These are phyloP conservation scores for Pseudonectria foliicola DNA, from an alignment of 2,329 filamentous ascomycete species.

Conservation along the genomic window DNA sequence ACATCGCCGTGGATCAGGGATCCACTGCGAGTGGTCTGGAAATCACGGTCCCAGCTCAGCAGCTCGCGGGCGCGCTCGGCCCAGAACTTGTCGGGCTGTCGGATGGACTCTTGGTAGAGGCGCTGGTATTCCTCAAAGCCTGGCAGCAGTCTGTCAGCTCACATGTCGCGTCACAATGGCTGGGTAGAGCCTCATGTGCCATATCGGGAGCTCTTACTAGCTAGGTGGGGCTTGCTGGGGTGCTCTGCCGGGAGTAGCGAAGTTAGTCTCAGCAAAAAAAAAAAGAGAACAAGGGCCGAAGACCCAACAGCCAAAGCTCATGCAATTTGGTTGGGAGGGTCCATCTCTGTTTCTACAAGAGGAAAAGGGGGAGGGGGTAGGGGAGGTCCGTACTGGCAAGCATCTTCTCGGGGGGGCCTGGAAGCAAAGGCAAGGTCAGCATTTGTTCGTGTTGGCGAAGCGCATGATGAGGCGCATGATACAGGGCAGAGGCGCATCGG, in stretches of 20 bases:
- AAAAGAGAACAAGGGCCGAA: constrained; percentile 6
- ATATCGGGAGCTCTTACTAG: constrained; percentile 39
- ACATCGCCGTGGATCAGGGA: constrained; percentile 72
- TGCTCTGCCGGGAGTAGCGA: constrained; percentile 47
- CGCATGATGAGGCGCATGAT: constrained; percentile 1
- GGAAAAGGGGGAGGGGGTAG: constrained; percentile 6
- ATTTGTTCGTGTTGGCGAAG: constrained; percentile 2
- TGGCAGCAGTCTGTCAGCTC: constrained; percentile 25
- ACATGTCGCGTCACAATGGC: constrained; percentile 18
- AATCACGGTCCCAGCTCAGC: constrained; percentile 84
- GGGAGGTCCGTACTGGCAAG: constrained; percentile 50
- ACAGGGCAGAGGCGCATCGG: too few species aligned
- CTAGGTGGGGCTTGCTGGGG: constrained; percentile 61
- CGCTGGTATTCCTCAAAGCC: constrained; percentile 60
- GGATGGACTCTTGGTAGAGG: constrained; percentile 78
- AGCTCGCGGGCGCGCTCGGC: constrained; percentile 77
- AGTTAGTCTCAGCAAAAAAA: constrained; percentile 26
- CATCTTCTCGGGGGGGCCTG: constrained; percentile 60
- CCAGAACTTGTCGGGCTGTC: constrained; percentile 86
- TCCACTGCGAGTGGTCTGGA: constrained; percentile 79
- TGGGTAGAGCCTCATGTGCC: too few species aligned
- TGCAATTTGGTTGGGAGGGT: constrained; percentile 2
- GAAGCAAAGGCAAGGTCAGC: constrained; percentile 13
- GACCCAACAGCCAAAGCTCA: constrained; percentile 6
- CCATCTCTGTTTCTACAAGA: constrained; percentile 5